Evolutionary conservation across 2,329 filamentous ascomycete species (phyloP), one percentile per base, ranked within the genome.

Genomic region (Microcyclosporella mali): DNA sequence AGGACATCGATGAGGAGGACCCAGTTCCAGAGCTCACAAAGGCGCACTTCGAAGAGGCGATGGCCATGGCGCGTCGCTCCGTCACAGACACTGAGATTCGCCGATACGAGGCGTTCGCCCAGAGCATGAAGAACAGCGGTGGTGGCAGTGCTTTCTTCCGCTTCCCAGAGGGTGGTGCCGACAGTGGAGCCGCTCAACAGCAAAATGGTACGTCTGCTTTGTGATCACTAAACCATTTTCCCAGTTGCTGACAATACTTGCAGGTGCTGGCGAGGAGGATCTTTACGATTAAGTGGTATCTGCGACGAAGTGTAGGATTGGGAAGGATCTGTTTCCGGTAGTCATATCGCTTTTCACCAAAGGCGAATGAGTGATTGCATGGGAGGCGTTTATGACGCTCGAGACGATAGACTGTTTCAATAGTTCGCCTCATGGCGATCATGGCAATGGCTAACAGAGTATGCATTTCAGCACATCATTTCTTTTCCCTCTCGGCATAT

Each of bases 121-220:
- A 97, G 73, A 90, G 90, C 67, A 94, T 98, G 88, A 98, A 98
- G 85, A 95, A 94, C 66, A 82, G 87, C 47, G 89, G 88, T 39
- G 89, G 89, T 30, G 90, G 89, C 61, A 88, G 87, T 46, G 61
- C 61, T 58, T 95, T 92, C 79, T 98, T 98, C 85, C 89, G 94
- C 70, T 98, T 98, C 82, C 90, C 68, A 56, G 77, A 70, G 65
- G 78, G 71, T 70, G 77, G 71, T 67, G 69, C 66, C 18, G 52
- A 71, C 67, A 52, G 69, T 65, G 51, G 46, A 27, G 56, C 48
- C 14, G 53, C 46, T 15, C 53, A 65, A 56, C 42, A 63, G 61
- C 50, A 62, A 47, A 63, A 66, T 58, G 58, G 70, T 63, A 57
- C 38, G 59, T 58, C 18, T 19, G 14, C 12, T 17, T 8, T 19